A percentile compares a stretch with the other conserved stretches of the same genome.
Evolutionary conservation across 805 yeast genomes (phyloP).

Genomic region (Tetrapisispora arboricola): DNA sequence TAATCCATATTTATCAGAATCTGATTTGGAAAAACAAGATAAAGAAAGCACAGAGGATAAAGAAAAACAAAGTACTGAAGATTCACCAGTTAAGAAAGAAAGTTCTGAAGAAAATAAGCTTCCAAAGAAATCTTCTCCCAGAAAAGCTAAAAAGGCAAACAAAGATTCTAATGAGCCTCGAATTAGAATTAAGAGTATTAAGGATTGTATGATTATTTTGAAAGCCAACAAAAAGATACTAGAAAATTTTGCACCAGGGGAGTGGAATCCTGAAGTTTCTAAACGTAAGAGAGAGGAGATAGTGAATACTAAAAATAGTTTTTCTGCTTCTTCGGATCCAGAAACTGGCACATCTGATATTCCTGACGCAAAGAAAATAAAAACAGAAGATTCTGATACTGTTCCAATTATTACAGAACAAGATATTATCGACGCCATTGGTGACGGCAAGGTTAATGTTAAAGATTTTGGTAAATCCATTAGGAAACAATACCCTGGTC

Average conservation of each 20-base stretch:
- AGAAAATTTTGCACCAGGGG: constrained; percentile 62
- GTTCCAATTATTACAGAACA: constrained; percentile 46
- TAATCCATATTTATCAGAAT: constrained; percentile 72
- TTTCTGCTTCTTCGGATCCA: not conserved
- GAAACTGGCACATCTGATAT: not conserved
- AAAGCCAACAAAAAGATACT: constrained; percentile 55
- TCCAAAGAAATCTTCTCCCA: constrained; percentile 20
- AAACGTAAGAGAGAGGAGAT: constrained; percentile 25
- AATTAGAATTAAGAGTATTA: constrained; percentile 35
- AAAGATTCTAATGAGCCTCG: constrained; percentile 23
- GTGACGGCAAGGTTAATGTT: constrained; percentile 31
- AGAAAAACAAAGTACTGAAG: constrained; percentile 37
- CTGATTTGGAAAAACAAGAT: constrained; percentile 51
- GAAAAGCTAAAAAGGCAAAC: constrained; percentile 10
- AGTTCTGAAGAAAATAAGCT: constrained; percentile 28
- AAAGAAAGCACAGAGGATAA: constrained; percentile 35
- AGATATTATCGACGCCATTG: constrained; percentile 59
- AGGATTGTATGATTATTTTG: constrained; percentile 48
- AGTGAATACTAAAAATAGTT: not conserved
- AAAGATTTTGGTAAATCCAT: constrained; percentile 49
- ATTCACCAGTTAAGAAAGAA: constrained; percentile 32
- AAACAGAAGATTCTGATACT: constrained; percentile 23
- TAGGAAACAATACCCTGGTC: constrained; percentile 41
- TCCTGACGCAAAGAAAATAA: constrained; percentile 29
- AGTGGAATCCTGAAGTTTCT: constrained; percentile 61